Conservation (phyloP, 768 basidiomycete species). For the Daedaleopsis nitida region DNA sequence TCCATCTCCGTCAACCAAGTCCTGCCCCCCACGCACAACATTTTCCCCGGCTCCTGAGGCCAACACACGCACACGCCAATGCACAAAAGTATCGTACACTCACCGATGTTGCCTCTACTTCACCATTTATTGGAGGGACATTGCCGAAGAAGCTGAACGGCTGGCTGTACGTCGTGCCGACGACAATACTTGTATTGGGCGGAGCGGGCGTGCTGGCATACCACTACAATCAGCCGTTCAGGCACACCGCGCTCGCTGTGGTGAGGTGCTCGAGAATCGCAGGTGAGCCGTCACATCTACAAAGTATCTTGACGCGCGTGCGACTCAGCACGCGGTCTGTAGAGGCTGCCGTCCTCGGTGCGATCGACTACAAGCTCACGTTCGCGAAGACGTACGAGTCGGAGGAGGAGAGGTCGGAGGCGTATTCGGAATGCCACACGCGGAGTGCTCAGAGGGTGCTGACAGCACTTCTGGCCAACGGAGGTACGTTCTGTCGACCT, state of each 20-base stretch:
- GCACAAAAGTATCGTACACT: neutral
- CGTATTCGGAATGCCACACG: slow-evolving; percentile 78
- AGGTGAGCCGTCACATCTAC: slow-evolving; percentile 38
- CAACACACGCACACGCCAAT: neutral
- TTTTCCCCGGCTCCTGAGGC: neutral
- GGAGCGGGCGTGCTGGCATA: slow-evolving; percentile 52
- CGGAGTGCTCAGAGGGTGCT: slow-evolving; percentile 81
- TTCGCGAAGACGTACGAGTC: slow-evolving; percentile 56
- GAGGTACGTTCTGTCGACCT: slow-evolving; percentile 50
- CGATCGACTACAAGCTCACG: slow-evolving; percentile 72
- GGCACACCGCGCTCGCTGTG: slow-evolving; percentile 73
- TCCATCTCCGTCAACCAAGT: neutral
- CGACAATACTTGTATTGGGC: slow-evolving; percentile 29
- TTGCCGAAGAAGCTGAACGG: neutral
- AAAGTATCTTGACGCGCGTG: neutral
- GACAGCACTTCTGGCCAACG: slow-evolving; percentile 84
- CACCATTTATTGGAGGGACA: neutral
- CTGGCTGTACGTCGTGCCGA: slow-evolving; percentile 20
- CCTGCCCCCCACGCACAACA: neutral
- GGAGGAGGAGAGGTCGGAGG: slow-evolving; percentile 50
- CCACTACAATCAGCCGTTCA: slow-evolving; percentile 68
- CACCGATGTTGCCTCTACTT: neutral
- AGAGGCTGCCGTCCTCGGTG: slow-evolving; percentile 66
- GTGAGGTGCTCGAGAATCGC: slow-evolving; percentile 83
- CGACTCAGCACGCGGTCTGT: neutral